Percentiles rank a stretch among this genome's conserved stretches.
These are phyloP conservation scores for Phaeosphaeria sp. DNA, from an alignment of 2,329 filamentous ascomycete species.

Conservation along the genomic window DNA sequence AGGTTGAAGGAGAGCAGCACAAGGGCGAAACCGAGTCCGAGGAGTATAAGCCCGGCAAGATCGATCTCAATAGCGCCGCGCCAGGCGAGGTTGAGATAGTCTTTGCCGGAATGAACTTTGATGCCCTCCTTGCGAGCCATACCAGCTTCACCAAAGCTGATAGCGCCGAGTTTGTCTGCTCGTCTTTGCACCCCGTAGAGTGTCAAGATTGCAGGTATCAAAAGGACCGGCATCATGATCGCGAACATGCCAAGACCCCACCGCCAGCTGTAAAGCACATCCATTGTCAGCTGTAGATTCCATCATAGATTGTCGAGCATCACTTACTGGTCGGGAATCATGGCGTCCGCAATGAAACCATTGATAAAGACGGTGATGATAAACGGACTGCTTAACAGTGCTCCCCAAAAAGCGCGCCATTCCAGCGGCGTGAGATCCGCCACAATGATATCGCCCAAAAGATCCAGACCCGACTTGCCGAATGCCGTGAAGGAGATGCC, in stretches of 20 bases:
- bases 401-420: conserved; percentile 38
- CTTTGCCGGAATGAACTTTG: conserved; percentile 6
- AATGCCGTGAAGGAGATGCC: conserved; percentile 34
- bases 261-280: no score
- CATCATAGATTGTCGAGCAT: no score
- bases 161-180: conserved; percentile 22
- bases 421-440: conserved; percentile 35
- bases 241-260: conserved; percentile 37
- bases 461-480: conserved; percentile 37
- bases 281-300: no score
- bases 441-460: conserved; percentile 37
- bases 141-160: conserved; percentile 19
- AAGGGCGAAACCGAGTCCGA: conserved; percentile 25
- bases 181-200: conserved; percentile 30
- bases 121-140: conserved; percentile 15
- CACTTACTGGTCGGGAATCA: conserved; percentile 46
- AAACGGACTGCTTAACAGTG: conserved; percentile 37
- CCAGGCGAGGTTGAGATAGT: conserved; percentile 21
- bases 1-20: conserved; percentile 27
- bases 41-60: conserved; percentile 21
- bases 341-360: conserved; percentile 52
- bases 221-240: conserved; percentile 28
- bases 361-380: conserved; percentile 52
- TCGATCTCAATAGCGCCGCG: conserved; percentile 28
- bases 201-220: conserved; percentile 33